Evolutionary conservation across 1,139 yeast species (phyloP), one percentile per base, ranked within the genome.

Genomic region (Kodamaea arcana): DNA sequence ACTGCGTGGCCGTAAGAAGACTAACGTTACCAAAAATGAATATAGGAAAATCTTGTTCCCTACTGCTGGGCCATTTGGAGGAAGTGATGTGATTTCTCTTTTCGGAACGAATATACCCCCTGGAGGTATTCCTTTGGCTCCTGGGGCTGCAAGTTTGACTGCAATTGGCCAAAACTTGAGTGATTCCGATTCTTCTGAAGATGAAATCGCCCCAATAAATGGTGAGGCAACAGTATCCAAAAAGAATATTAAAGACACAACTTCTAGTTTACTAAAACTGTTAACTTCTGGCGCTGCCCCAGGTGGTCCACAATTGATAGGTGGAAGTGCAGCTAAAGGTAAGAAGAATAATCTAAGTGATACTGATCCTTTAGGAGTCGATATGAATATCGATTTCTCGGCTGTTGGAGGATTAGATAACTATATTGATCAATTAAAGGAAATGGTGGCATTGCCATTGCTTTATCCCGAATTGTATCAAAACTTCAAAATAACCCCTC

Each of bases 11-110:
- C 46, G 57, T 13, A 44, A 39, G 29, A 52, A 61, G 6, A 49
- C 61, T 4, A 52, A 56, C n/a, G 25, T 37, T 16, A 50, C 46
- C 24, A 75, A 69, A 46, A 68, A 65, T 31, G 72, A 73, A 25
- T 65, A 62, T 42, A 56, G 83, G 33, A 72, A 84, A 50, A 72
- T 92, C 29, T 61, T 87, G 30, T 86, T 83, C 50, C 95, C 96
- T n/a, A 87, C 95, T 0, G 86, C 88, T n/a, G 96, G 97, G 1
- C 95, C 97, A 2, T 92, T 92, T 65, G 96, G 96, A 18, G 97
- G 97, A 21, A 81, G 88, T 44, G 95, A 87, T 52, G 86, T 83
- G 1, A 70, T 80, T 2, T 80, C 94, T 0, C 67, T 85, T 26
- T 83, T 84, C 54, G 90, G 90, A 1, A 75, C 75, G 35, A 78